Conservation (phyloP, 208 protist species). For the Leishmania arabica region DNA sequence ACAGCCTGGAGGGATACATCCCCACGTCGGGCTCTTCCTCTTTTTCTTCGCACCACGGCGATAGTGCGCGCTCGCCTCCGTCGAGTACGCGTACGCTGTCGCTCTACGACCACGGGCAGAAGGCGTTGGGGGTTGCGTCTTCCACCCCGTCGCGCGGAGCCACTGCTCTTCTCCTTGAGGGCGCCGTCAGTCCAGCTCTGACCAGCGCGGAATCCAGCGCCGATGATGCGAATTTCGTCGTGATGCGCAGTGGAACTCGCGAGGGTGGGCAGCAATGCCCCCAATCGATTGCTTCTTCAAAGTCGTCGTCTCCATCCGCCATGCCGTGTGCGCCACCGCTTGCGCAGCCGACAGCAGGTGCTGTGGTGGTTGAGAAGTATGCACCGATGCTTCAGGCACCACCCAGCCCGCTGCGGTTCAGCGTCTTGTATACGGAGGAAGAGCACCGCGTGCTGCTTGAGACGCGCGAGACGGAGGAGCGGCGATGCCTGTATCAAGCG, state of each 20-base stretch:
- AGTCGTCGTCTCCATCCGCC: slow-evolving; percentile 11
- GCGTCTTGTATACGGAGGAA: slow-evolving; percentile 30
- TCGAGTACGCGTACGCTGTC: neutral
- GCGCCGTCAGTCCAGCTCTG: neutral
- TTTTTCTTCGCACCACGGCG: neutral
- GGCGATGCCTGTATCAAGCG: slow-evolving; percentile 33
- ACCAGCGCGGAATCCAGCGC: neutral
- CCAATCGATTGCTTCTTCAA: neutral
- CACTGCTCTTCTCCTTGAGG: neutral
- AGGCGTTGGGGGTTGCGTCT: neutral
- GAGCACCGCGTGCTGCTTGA: slow-evolving; percentile 34
- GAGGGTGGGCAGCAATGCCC: neutral
- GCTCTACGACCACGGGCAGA: neutral
- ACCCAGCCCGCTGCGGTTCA: slow-evolving; percentile 12
- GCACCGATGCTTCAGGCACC: neutral
- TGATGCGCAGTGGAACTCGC: slow-evolving; percentile 6
- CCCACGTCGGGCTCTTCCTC: neutral
- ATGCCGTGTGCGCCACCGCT: slow-evolving; percentile 9
- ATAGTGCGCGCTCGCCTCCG: neutral
- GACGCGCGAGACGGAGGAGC: slow-evolving; percentile 36
- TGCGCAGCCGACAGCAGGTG: slow-evolving; percentile 6
- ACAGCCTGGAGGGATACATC: neutral
- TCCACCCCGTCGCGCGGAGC: neutral
- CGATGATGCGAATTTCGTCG: neutral
- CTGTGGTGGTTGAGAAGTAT: slow-evolving; percentile 2